Evolutionary conservation across 2,329 filamentous ascomycete genomes (phyloP), one percentile per base, ranked within the genome.

Genomic region (Pyrenochaeta sp.): DNA sequence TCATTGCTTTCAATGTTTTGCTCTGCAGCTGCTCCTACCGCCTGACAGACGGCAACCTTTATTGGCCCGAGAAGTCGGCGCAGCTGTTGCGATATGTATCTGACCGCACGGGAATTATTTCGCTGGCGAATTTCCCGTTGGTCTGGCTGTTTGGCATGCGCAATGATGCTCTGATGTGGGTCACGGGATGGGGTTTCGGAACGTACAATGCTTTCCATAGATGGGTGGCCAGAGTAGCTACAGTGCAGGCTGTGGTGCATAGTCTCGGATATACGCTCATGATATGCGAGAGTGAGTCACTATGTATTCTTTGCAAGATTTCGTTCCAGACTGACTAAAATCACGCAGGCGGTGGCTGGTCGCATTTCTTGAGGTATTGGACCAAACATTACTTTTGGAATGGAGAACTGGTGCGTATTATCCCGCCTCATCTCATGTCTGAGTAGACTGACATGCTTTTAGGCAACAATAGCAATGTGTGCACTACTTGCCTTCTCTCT

Each of bases 191-290:
- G 88, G 86, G 85, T 10, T 90, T 89, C 70, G 82, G 83, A 1
- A 87, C 86, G 0, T 91, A 87, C 67, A 91, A 86, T 63, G 82
- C 86, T 40, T 90, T 90, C 51, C 89, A 91, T 72, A 85, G 89
- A 0, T 88, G 87, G 81, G 80, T 88, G 3, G 88, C 89, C 0
- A 81, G 88, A 19, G 80, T 90, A 2, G 82, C 87, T 5, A 88
- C 88, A 0, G 55, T 87, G 0, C 83, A 90, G 62, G 88, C 87
- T 1, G 79, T 90, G 1, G 72, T 88, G 0, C 89, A 91, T 66
- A 88, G 87, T 0, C 56, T 88, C 1, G 83, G 84, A 0, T 91
- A 90, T 58, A 82, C 85, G 0, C 59, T 84, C 1, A 73, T 84
- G 25, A 76, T 84, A 1, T 69, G 78, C 32, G 53, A 67, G 30